Evolutionary conservation across 2,329 filamentous ascomycete species (phyloP).

Genomic region (Alternaria solani): DNA sequence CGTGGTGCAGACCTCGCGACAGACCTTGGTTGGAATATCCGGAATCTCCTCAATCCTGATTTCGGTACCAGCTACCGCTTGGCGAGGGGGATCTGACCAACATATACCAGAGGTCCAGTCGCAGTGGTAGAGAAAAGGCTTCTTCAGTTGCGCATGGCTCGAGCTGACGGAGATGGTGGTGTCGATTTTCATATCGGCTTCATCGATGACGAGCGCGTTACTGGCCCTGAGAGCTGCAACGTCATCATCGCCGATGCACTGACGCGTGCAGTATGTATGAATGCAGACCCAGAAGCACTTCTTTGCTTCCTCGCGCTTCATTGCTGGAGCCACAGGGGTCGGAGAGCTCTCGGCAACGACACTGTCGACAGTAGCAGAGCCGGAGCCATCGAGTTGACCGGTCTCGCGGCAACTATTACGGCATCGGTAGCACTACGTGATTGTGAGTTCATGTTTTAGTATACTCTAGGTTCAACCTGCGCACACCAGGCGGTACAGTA

Average conservation of each 20-base stretch:
- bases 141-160: constrained; percentile 1
- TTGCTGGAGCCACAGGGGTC: not conserved
- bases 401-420: not conserved
- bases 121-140: not conserved
- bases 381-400: not conserved
- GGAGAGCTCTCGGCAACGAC: not conserved
- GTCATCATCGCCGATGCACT: not conserved
- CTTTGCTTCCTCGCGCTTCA: not conserved
- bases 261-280: not conserved
- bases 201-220: constrained; percentile 8
- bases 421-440: constrained; percentile 3
- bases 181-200: not conserved
- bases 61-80: not conserved
- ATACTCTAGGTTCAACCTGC: not conserved
- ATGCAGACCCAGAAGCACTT: constrained; percentile 4
- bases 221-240: not conserved
- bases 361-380: not conserved
- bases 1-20: constrained; percentile 2
- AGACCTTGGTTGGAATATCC: constrained; percentile 1
- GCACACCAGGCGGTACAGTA: not conserved
- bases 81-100: not conserved
- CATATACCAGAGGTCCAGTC: not conserved
- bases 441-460: not conserved
- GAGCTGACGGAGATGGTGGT: constrained; percentile 1
- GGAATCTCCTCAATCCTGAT: not conserved